Conservation (phyloP, 2,329 filamentous ascomycete species). For the Paecilomyces variotii region DNA sequence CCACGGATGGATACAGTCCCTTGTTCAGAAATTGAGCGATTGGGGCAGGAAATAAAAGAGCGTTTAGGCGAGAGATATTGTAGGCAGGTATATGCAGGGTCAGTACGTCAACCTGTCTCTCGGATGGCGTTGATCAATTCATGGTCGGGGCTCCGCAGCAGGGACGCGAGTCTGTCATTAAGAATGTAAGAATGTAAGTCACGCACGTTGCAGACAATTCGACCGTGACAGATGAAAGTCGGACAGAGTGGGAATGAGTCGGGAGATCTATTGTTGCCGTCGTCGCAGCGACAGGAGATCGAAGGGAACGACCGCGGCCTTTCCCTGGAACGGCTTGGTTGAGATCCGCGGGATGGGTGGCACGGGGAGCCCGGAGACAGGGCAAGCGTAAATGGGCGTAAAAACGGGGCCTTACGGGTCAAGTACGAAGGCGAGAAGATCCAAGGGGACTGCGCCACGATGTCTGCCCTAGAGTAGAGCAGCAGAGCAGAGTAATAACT, state of each 20-base stretch:
- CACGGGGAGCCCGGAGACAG: background rate
- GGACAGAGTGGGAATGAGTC: background rate
- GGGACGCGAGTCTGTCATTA: background rate
- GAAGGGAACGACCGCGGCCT: background rate
- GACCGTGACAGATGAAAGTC: background rate
- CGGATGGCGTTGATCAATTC: background rate
- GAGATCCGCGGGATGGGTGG: background rate
- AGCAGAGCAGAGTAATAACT: background rate
- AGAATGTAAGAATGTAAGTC: background rate
- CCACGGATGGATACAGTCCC: background rate
- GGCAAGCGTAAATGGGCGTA: background rate
- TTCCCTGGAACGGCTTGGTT: background rate
- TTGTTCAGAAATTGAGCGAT: background rate
- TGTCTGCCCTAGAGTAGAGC: background rate
- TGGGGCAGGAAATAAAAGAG: background rate
- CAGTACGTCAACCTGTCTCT: background rate
- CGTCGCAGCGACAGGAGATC: background rate
- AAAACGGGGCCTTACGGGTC: background rate
- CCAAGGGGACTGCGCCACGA: conserved; percentile 4
- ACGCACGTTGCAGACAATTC: background rate
- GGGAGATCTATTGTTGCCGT: background rate
- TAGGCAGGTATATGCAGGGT: background rate
- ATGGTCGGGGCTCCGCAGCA: background rate
- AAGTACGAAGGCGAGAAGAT: background rate
- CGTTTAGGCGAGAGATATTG: background rate